These are phyloP conservation scores for Cinnamomum chago DNA, from an alignment of 164 flowering plant genomes.

Conservation along the genomic window DNA sequence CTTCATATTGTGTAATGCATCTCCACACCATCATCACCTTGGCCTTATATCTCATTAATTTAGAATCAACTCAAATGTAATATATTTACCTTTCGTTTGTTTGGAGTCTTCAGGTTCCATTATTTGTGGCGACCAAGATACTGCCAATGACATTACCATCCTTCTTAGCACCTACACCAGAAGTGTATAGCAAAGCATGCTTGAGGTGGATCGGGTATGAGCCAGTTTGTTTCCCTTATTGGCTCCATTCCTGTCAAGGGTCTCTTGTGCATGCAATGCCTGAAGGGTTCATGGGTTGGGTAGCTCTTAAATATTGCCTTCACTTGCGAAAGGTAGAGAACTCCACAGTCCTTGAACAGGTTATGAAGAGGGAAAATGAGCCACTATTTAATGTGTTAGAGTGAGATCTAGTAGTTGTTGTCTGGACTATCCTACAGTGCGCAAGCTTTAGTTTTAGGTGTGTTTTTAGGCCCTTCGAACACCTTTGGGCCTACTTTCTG, in stretches of 20 bases:
- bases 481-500: too few species aligned
- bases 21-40: too few species aligned
- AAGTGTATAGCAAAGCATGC: slow-evolving; percentile 10
- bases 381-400: too few species aligned
- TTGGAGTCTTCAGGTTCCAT: slow-evolving; percentile 9
- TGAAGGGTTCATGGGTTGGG: slow-evolving; percentile 3
- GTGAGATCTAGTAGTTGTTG: too few species aligned
- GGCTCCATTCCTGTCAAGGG: slow-evolving; percentile 10
- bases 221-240: slow-evolving; percentile 10
- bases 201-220: slow-evolving; percentile 12
- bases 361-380: too few species aligned
- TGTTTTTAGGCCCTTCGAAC: too few species aligned
- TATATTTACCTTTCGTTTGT: neutral
- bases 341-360: too few species aligned
- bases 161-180: slow-evolving; percentile 15
- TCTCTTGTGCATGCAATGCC: slow-evolving; percentile 1
- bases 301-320: neutral
- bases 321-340: neutral
- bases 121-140: slow-evolving; percentile 17
- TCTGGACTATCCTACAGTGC: too few species aligned
- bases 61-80: neutral
- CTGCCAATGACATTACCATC: slow-evolving; percentile 7
- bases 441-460: too few species aligned
- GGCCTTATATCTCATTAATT: too few species aligned
- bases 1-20: too few species aligned